Evolutionary conservation across 495 filamentous ascomycete genomes (phyloP), one percentile per base, ranked within the genome.

Genomic region (Podospora anserina): DNA sequence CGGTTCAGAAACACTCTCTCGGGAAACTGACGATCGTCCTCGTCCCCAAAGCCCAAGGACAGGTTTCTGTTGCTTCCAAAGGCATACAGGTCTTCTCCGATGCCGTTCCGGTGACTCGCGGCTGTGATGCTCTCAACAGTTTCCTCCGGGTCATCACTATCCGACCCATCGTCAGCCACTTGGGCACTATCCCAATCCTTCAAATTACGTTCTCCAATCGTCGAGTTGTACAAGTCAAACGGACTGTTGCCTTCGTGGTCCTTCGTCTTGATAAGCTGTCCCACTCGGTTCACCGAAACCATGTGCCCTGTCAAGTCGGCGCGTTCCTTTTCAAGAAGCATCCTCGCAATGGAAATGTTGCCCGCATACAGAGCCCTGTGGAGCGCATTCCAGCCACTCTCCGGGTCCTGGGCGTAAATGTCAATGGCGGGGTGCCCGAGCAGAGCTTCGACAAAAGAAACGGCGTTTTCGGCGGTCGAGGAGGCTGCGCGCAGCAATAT

Each of bases 1-100:
- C 96, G 88, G 57, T 89, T 86, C 68, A 98, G 76, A 23, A 79
- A 78, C 15, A 97, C 85, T 56, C 92, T 87, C 74, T 99, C 95
- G 0, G 95, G 95, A 76, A 88, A 97, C 64, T 97, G 93, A 3
- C 95, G 89, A 71, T 99, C 94, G 76, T 97, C 93, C 71, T 94
- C 88, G 74, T 97, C 92, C 18, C 93, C 92, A 70, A 98, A 90
- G 2, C 96, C 95, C 56, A 99, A 85, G 7, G 90, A 93, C 15
- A 96, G 80, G 71, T 99, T 99, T 71, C 95, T 94, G 78, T 97
- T 98, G 77, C 92, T 97, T 20, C 95, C 95, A 75, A 97, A 95
- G 0, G 91, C 90, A 71, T 91, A 99, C 0, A 97, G 78, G 74
- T 99, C 95, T 75, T 97, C 94, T 16, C 91, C 93, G 23, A 74